phyloP scores from a whole-genome alignment of 352 stramenopile species.

The Globisporangium splendens region DNA sequence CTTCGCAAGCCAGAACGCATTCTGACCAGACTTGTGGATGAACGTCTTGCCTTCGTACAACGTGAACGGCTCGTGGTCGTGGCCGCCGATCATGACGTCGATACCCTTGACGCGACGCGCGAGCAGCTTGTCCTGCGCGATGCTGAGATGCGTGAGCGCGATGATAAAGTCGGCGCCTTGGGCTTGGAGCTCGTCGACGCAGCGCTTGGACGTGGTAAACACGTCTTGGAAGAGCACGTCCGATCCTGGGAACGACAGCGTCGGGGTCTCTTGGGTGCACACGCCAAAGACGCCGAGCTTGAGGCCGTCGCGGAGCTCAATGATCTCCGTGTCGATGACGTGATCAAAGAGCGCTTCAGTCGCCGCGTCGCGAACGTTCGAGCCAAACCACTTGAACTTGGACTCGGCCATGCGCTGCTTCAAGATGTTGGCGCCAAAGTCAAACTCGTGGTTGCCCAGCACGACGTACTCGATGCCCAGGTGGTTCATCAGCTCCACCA shows the following conservation, averaged over 20 bases:
- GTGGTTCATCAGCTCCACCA: constrained; percentile 78
- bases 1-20: constrained; percentile 81
- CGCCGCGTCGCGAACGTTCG: constrained; percentile 51
- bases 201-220: constrained; percentile 10
- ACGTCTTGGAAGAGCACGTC: constrained; percentile 11
- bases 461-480: constrained; percentile 72
- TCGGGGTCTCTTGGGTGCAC: constrained; percentile 61
- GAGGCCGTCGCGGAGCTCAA: constrained; percentile 42
- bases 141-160: constrained; percentile 79
- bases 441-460: constrained; percentile 80
- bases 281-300: constrained; percentile 72
- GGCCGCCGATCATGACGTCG: constrained; percentile 85
- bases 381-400: constrained; percentile 72
- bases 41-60: constrained; percentile 77
- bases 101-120: constrained; percentile 63
- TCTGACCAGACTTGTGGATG: constrained; percentile 89
- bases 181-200: constrained; percentile 31
- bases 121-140: constrained; percentile 71
- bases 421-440: constrained; percentile 57
- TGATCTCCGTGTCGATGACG: constrained; percentile 50
- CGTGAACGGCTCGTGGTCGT: constrained; percentile 91
- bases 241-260: constrained; percentile 13
- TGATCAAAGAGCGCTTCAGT: constrained; percentile 30
- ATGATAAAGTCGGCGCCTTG: constrained; percentile 81
- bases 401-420: constrained; percentile 51